phyloP scores from a whole-genome alignment of 148 eudicot species.

The Rhododendron vialii region DNA sequence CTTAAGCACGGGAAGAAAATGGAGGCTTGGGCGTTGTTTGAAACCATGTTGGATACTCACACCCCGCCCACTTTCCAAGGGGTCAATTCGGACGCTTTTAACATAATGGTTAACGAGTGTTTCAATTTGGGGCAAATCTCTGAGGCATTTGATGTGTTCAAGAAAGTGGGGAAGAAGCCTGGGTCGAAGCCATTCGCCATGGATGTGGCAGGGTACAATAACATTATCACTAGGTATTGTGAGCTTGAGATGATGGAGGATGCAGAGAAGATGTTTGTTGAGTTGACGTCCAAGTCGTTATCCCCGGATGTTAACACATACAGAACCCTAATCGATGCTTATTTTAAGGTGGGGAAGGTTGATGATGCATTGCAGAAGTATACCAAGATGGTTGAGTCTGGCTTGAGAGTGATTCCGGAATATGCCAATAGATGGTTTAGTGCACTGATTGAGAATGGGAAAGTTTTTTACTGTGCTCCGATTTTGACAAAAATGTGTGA shows the following conservation, averaged over 20 bases:
- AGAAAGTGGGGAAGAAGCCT: slow-evolving; percentile 71
- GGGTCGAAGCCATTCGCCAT: slow-evolving; percentile 69
- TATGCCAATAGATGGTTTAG: slow-evolving; percentile 73
- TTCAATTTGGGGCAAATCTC: slow-evolving; percentile 52
- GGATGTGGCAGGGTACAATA: slow-evolving; percentile 84
- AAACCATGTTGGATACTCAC: slow-evolving; percentile 65
- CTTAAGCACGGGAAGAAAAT: slow-evolving; percentile 72
- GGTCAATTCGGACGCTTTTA: slow-evolving; percentile 79
- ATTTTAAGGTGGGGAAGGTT: slow-evolving; percentile 63
- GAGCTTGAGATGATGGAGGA: slow-evolving; percentile 51
- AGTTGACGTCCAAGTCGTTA: slow-evolving; percentile 65
- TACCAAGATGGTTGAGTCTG: slow-evolving; percentile 66
- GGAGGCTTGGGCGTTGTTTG: slow-evolving; percentile 72
- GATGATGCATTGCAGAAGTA: slow-evolving; percentile 85
- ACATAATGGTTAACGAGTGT: slow-evolving; percentile 83
- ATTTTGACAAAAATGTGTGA: slow-evolving; percentile 67
- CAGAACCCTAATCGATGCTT: slow-evolving; percentile 68
- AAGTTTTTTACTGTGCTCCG: slow-evolving; percentile 44
- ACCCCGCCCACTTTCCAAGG: slow-evolving; percentile 54
- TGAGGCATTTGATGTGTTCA: slow-evolving; percentile 83
- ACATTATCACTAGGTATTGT: slow-evolving; percentile 69
- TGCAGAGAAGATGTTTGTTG: slow-evolving; percentile 80
- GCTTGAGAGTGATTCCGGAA: slow-evolving; percentile 67
- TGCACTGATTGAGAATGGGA: slow-evolving; percentile 70
- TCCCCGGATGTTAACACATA: slow-evolving; percentile 81